phyloP scores from a whole-genome alignment of 1,139 yeast genomes.

The Lodderomyces margitis region DNA sequence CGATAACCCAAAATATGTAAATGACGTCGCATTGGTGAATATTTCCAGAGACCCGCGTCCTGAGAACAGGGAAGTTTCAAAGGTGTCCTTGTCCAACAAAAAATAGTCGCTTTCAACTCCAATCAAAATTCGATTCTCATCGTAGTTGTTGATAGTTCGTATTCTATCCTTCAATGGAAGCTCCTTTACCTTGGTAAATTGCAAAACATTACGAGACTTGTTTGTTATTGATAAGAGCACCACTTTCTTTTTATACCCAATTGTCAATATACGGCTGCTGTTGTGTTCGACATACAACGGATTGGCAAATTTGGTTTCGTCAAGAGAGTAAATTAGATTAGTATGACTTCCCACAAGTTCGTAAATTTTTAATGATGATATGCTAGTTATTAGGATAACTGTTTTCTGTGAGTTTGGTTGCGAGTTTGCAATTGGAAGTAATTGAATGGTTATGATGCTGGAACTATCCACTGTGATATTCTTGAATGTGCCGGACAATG shows the following conservation, averaged over 20 bases:
- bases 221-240: constrained; percentile 27
- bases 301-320: constrained; percentile 20
- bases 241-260: constrained; percentile 34
- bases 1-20: constrained; percentile 31
- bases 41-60: constrained; percentile 17
- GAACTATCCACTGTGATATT: constrained; percentile 24
- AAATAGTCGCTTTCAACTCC: constrained; percentile 29
- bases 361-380: constrained; percentile 27
- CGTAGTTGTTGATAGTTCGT: constrained; percentile 18
- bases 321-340: constrained; percentile 31
- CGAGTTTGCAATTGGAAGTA: constrained; percentile 15
- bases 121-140: constrained; percentile 21
- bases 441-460: constrained; percentile 21
- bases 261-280: constrained; percentile 22
- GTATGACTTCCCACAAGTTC: constrained; percentile 38
- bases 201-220: constrained; percentile 32
- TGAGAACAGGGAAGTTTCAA: constrained; percentile 17
- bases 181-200: constrained; percentile 27
- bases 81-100: constrained; percentile 26
- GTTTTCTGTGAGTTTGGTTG: constrained; percentile 21
- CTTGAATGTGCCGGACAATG: constrained; percentile 17
- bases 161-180: constrained; percentile 27
- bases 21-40: constrained; percentile 23
- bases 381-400: constrained; percentile 26
- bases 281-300: constrained; percentile 16